Base-by-base conservation (phyloP, 2,329 filamentous ascomycete genomes). In the Leptographium radiaticola region DNA sequence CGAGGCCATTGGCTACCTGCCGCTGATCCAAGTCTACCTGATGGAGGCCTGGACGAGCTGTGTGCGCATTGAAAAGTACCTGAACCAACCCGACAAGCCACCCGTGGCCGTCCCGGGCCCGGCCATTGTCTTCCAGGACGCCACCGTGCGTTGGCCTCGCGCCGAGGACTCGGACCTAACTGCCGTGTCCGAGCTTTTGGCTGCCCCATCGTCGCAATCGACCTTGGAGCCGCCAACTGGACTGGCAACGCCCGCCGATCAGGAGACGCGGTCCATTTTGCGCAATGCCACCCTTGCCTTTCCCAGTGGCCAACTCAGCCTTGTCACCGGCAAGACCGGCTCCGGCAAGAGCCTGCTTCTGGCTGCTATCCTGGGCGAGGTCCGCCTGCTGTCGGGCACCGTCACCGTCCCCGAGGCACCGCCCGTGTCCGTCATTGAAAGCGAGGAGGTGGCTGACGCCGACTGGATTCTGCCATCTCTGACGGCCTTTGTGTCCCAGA, bases 401-500 rank as follows among this genome's bases (percentile, higher is more conserved):
- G 58, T 68, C 36, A 58, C 50, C 20, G 60, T 65, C 9, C 67
- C 65, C 3, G 38, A 57, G 2, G 55, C 60, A 1, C 65, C 64
- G 13, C 51, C 58, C 0, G 46, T 61, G 13, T 56, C 61, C 6
- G 58, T 61, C 7, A 59, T 58, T 15, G 61, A 62, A 36, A 47
- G 55, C 42, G 56, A 58, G 7, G 53, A 56, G n/a, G 61, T 66
- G 12, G 52, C 58, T 2, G 60, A 60, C 20, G 51, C 53, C 39
- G 59, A 64, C 9, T 69, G 67, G 67, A 62, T 68, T n/a, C 55
- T 71, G 30, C 66, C 68, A 0, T 59, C 63, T 13, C 61, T 70
- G 30, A 68, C 70, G 7, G 68, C 71, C 0, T 74, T 73, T 58
- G 71, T 73, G 6, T 70, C 71, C 11, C 73, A 76, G 57, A 69